Evolutionary conservation across 2,329 filamentous ascomycete genomes (phyloP).

Genomic region (Alternaria gansuensis): DNA sequence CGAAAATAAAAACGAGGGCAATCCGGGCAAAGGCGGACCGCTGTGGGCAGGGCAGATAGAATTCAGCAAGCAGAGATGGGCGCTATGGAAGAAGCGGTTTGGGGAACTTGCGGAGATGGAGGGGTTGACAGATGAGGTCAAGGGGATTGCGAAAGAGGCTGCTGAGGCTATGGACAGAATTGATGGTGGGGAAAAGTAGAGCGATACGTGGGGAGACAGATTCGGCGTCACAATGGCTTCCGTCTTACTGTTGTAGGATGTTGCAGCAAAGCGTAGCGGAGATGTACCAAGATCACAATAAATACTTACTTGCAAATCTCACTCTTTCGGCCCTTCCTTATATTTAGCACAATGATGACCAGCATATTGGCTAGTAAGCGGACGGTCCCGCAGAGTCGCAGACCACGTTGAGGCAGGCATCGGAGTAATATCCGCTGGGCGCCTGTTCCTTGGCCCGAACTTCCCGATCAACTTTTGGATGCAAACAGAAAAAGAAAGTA

Average conservation of each 20-base stretch:
- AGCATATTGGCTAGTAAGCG: neutral
- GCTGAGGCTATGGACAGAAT: neutral
- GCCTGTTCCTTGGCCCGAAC: neutral
- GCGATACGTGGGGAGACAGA: no score
- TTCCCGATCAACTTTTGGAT: neutral
- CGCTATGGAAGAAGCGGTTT: slow-evolving; percentile 12
- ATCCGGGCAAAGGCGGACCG: slow-evolving; percentile 3
- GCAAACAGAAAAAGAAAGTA: neutral
- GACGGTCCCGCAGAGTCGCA: slow-evolving; percentile 4
- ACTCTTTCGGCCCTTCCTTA: neutral
- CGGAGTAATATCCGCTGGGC: slow-evolving; percentile 1
- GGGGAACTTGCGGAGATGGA: neutral
- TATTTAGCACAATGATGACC: neutral
- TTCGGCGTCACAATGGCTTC: no score
- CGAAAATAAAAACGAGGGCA: neutral
- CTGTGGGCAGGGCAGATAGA: slow-evolving; percentile 6
- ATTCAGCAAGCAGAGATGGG: slow-evolving; percentile 9
- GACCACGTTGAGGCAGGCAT: slow-evolving; percentile 1
- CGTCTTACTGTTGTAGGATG: no score
- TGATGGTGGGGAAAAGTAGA: neutral
- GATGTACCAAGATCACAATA: neutral
- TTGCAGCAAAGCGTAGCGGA: neutral
- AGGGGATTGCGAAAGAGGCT: slow-evolving; percentile 1
- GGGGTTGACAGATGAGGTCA: slow-evolving; percentile 3
- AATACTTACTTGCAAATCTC: neutral